These are phyloP conservation scores for Hura crepitans DNA, from an alignment of 441 rosid genomes.

Conservation along the genomic window DNA sequence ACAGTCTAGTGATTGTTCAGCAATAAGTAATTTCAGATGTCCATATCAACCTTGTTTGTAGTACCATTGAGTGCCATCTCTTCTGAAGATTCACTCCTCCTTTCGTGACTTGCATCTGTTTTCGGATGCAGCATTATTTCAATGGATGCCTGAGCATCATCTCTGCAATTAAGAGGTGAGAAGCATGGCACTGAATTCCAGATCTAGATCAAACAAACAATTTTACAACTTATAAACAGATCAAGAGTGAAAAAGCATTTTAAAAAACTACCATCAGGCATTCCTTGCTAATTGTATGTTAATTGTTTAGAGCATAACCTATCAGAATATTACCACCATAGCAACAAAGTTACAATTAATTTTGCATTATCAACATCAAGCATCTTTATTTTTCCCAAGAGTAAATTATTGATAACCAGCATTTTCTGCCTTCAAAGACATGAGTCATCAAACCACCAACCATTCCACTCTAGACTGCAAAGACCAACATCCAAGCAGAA, in stretches of 20 bases:
- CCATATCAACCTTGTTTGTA: conserved; percentile 56
- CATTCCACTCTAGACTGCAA: conserved; percentile 1
- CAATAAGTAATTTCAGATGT: conserved; percentile 12
- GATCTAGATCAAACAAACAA: neutral
- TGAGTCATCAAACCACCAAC: neutral
- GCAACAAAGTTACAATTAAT: neutral
- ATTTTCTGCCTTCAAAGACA: neutral
- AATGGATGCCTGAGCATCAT: conserved; percentile 40
- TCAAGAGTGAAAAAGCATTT: neutral
- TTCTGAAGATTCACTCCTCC: conserved; percentile 34
- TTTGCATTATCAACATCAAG: neutral
- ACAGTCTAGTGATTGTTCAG: conserved; percentile 1
- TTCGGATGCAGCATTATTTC: conserved; percentile 33
- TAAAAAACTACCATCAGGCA: neutral
- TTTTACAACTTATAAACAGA: conserved; percentile 4
- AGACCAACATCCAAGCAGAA: neutral
- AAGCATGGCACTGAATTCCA: neutral
- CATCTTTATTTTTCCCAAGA: neutral
- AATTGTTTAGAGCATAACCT: neutral
- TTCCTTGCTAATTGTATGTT: neutral
- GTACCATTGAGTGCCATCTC: conserved; percentile 38
- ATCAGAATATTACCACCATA: neutral
- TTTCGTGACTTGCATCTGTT: conserved; percentile 32
- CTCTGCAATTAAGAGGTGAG: conserved; percentile 42
- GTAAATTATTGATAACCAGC: neutral